A percentile compares a stretch with the other conserved stretches of the same genome.
Conservation (phyloP, 73 alveolate genomes). For the Blepharisma japonicum region DNA sequence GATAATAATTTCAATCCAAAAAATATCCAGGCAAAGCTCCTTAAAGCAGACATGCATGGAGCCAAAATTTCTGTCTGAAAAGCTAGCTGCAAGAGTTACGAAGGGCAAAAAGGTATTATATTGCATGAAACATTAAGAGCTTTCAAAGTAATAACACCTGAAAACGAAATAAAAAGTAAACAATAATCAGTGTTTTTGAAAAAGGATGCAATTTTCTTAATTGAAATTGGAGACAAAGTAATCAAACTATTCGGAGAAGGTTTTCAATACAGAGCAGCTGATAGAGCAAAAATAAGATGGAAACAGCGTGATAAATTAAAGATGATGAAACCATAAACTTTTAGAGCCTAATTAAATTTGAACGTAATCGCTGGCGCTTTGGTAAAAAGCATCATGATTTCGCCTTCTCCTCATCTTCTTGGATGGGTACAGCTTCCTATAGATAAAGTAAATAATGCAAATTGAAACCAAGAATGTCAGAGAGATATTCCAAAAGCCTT, state of each 20-base stretch:
- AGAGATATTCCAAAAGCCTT: too few relatives aligned
- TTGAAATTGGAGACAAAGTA: neutral
- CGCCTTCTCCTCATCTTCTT: too few relatives aligned
- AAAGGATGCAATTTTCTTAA: conserved; percentile 9
- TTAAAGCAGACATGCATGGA: conserved; percentile 35
- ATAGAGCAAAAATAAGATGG: conserved; percentile 21
- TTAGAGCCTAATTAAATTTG: too few relatives aligned
- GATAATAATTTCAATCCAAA: neutral
- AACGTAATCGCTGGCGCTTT: too few relatives aligned
- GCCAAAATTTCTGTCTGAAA: neutral
- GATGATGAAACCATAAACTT: neutral
- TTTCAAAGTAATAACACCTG: conserved; percentile 18
- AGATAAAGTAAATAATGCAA: too few relatives aligned
- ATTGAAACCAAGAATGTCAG: too few relatives aligned
- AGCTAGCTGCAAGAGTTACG: conserved; percentile 26
- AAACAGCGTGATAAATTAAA: conserved; percentile 14
- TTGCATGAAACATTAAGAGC: conserved; percentile 24
- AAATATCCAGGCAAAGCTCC: neutral
- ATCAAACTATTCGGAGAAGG: conserved; percentile 23
- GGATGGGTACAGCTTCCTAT: too few relatives aligned
- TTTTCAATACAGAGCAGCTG: conserved; percentile 10
- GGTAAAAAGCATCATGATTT: too few relatives aligned
- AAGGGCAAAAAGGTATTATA: conserved; percentile 20
- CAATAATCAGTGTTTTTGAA: neutral
- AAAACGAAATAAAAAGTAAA: conserved; percentile 6